Evolutionary conservation across 306 rosid species (phyloP).

Genomic region (Hippophae rhamnoides): DNA sequence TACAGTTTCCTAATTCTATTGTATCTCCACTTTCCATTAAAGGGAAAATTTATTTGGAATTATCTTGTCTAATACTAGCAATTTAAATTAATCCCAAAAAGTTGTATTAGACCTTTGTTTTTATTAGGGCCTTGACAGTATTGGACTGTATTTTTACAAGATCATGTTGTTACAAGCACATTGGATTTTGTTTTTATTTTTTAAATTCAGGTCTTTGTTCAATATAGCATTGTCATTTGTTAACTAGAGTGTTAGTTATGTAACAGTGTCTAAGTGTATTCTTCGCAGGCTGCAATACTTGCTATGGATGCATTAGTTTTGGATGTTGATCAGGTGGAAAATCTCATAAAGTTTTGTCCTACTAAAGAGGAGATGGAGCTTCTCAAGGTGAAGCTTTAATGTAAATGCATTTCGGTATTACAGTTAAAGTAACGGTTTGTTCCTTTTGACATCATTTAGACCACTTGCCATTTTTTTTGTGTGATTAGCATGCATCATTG

Average conservation of each 20-base stretch:
- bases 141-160: background rate
- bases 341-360: slow-evolving; percentile 89
- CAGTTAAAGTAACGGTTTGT: slow-evolving; percentile 14
- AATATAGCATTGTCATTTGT: background rate
- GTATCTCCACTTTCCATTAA: no score
- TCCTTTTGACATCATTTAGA: slow-evolving; percentile 9
- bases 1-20: no score
- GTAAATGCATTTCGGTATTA: slow-evolving; percentile 9
- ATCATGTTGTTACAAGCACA: background rate
- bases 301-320: slow-evolving; percentile 86
- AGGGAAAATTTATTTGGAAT: no score
- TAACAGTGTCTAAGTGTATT: slow-evolving; percentile 18
- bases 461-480: slow-evolving; percentile 9
- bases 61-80: no score
- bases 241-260: slow-evolving; percentile 11
- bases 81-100: no score
- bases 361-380: slow-evolving; percentile 98
- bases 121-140: no score
- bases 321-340: slow-evolving; percentile 95
- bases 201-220: background rate
- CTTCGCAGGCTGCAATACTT: slow-evolving; percentile 75
- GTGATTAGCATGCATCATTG: slow-evolving; percentile 8
- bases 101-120: no score
- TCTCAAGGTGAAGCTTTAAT: slow-evolving; percentile 59
- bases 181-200: background rate